phyloP scores from a whole-genome alignment of 495 filamentous ascomycete species.

The Trichocladium antarcticum region DNA sequence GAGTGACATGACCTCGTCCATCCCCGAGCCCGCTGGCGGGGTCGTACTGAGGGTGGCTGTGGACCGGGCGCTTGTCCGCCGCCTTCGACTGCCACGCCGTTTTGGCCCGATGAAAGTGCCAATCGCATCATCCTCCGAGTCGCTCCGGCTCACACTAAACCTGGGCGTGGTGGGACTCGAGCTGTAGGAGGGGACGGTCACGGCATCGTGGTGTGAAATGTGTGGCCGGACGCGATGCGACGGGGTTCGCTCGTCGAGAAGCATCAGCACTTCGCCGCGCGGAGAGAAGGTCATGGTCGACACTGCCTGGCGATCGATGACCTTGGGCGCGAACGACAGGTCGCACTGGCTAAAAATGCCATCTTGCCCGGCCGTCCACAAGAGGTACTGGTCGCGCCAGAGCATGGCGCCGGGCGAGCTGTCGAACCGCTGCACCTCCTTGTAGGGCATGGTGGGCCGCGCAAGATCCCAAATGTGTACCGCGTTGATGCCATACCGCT shows the following conservation, averaged over 20 bases:
- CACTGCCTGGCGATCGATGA: conserved; percentile 60
- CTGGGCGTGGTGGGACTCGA: conserved; percentile 35
- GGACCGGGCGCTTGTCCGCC: conserved; percentile 31
- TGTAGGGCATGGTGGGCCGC: conserved; percentile 72
- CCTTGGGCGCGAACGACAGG: conserved; percentile 65
- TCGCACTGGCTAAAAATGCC: conserved; percentile 83
- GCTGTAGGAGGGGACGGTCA: conserved; percentile 29
- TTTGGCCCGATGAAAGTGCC: conserved; percentile 48
- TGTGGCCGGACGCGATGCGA: conserved; percentile 30
- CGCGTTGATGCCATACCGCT: conserved; percentile 50
- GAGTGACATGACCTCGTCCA: conserved; percentile 45
- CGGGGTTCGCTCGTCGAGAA: conserved; percentile 39
- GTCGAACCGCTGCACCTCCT: conserved; percentile 69
- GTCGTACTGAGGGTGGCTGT: conserved; percentile 41
- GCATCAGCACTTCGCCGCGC: conserved; percentile 48
- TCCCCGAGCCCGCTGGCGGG: conserved; percentile 43
- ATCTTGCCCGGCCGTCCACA: conserved; percentile 84
- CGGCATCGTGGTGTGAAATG: conserved; percentile 20
- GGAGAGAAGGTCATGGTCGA: conserved; percentile 53
- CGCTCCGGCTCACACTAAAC: conserved; percentile 49
- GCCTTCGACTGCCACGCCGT: conserved; percentile 28
- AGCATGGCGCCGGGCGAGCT: conserved; percentile 62
- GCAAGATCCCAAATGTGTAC: conserved; percentile 92
- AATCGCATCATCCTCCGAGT: conserved; percentile 54
- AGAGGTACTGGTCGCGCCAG: conserved; percentile 80